Percentiles rank a stretch among this genome's conserved stretches.
Conservation (phyloP, 2,329 filamentous ascomycete genomes). For the Fusarium citri region DNA sequence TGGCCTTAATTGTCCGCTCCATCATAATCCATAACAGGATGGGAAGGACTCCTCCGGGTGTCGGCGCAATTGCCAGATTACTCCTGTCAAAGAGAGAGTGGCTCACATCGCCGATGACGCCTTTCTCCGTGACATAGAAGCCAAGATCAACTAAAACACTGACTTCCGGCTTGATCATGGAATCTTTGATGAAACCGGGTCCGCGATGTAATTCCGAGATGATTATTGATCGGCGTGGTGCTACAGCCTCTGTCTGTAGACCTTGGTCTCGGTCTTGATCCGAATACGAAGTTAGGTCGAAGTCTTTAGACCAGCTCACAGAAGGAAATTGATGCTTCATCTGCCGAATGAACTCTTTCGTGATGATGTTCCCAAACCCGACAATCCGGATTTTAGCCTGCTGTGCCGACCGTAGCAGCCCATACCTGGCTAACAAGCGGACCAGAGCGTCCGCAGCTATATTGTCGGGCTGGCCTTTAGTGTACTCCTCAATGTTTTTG, state of each 20-base stretch:
- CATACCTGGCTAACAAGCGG: not conserved
- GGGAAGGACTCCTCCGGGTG: not conserved
- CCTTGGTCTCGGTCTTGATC: not conserved
- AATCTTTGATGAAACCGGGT: not conserved
- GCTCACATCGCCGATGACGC: not conserved
- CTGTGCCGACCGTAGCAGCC: not conserved
- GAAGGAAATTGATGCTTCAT: not conserved
- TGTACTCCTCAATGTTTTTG: conserved; percentile 3
- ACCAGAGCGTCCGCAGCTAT: conserved; percentile 2
- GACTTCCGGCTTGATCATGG: not conserved
- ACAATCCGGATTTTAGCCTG: not conserved
- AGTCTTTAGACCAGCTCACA: not conserved
- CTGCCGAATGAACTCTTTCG: not conserved
- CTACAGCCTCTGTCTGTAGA: not conserved
- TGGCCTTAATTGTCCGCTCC: conserved; percentile 3
- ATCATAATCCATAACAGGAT: conserved; percentile 7
- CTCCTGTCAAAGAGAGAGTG: not conserved
- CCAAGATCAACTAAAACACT: not conserved
- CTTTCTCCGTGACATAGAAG: conserved; percentile 3
- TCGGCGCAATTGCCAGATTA: conserved; percentile 5
- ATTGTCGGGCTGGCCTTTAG: not conserved
- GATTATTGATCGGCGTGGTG: not conserved
- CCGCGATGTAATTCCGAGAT: not conserved
- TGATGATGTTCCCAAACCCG: not conserved
- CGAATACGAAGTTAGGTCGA: not conserved